Conservation (phyloP, 805 yeast species). For the Nematodospora valgi region DNA sequence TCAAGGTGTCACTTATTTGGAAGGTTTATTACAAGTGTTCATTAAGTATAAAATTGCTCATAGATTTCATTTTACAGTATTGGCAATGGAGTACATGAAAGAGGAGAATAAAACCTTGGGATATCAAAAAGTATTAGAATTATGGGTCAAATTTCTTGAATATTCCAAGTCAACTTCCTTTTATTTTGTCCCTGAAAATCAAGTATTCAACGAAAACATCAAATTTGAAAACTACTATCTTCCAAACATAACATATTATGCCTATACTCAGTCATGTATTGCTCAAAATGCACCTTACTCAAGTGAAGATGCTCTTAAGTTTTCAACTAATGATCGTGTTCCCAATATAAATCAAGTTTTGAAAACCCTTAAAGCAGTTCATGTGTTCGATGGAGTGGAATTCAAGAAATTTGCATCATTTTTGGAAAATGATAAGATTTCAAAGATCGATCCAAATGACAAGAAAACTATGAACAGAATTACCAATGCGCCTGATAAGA, state of each 20-base stretch:
- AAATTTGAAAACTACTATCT: too few species aligned
- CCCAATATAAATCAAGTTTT: neutral
- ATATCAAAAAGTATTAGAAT: slow-evolving; percentile 23
- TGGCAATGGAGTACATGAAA: slow-evolving; percentile 17
- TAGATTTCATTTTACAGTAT: slow-evolving; percentile 24
- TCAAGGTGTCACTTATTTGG: slow-evolving; percentile 6
- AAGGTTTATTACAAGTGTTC: slow-evolving; percentile 26
- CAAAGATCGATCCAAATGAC: slow-evolving; percentile 33
- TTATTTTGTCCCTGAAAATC: too few species aligned
- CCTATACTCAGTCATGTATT: slow-evolving; percentile 29
- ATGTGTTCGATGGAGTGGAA: slow-evolving; percentile 5
- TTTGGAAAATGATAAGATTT: neutral
- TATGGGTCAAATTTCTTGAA: slow-evolving; percentile 35
- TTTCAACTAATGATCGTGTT: neutral
- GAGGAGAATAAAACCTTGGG: slow-evolving; percentile 11
- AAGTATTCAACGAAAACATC: too few species aligned
- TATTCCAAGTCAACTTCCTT: slow-evolving; percentile 11
- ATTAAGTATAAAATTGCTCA: slow-evolving; percentile 31
- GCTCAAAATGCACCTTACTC: slow-evolving; percentile 14
- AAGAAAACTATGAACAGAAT: slow-evolving; percentile 19
- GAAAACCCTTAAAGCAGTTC: slow-evolving; percentile 5
- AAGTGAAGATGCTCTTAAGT: slow-evolving; percentile 1
- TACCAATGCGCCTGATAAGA: slow-evolving; percentile 14
- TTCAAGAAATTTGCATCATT: slow-evolving; percentile 7
- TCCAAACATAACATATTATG: slow-evolving; percentile 29